These are phyloP conservation scores for Pseudotulostoma volvatum DNA, from an alignment of 495 filamentous ascomycete species.

Conservation along the genomic window DNA sequence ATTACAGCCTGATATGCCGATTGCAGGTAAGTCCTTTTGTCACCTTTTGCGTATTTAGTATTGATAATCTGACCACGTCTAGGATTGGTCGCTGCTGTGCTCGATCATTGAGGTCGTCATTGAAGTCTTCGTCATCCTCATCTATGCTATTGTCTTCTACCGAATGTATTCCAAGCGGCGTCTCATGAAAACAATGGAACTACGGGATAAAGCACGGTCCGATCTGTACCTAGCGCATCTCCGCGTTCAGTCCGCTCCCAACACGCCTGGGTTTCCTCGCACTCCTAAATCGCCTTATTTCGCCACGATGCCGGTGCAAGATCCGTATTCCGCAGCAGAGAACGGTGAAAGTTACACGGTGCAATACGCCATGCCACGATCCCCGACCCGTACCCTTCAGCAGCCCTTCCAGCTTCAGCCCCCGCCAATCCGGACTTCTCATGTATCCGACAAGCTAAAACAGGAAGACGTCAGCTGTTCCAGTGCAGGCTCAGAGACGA, in stretches of 20 bases:
- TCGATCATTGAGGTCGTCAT: slow-evolving; percentile 93
- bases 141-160: slow-evolving; percentile 92
- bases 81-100: slow-evolving; percentile 95
- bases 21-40: slow-evolving; percentile 50
- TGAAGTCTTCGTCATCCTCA: slow-evolving; percentile 74
- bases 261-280: slow-evolving; percentile 67
- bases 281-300: slow-evolving; percentile 35
- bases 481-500: slow-evolving; percentile 9
- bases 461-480: slow-evolving; percentile 41
- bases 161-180: slow-evolving; percentile 88
- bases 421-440: slow-evolving; percentile 59
- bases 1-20: slow-evolving; percentile 88
- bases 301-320: slow-evolving; percentile 16
- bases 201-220: slow-evolving; percentile 80
- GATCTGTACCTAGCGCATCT: slow-evolving; percentile 94
- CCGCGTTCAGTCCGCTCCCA: slow-evolving; percentile 78
- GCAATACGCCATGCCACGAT: slow-evolving; percentile 32
- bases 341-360: slow-evolving; percentile 32
- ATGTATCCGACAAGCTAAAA: slow-evolving; percentile 50
- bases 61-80: slow-evolving; percentile 11
- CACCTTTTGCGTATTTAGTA: neutral
- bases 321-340: slow-evolving; percentile 38
- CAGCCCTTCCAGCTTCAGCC: slow-evolving; percentile 72
- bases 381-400: slow-evolving; percentile 31
- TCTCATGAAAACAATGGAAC: slow-evolving; percentile 89